These are phyloP conservation scores for Neoascochyta sp. DNA, from an alignment of 2,329 filamentous ascomycete species.

Conservation along the genomic window DNA sequence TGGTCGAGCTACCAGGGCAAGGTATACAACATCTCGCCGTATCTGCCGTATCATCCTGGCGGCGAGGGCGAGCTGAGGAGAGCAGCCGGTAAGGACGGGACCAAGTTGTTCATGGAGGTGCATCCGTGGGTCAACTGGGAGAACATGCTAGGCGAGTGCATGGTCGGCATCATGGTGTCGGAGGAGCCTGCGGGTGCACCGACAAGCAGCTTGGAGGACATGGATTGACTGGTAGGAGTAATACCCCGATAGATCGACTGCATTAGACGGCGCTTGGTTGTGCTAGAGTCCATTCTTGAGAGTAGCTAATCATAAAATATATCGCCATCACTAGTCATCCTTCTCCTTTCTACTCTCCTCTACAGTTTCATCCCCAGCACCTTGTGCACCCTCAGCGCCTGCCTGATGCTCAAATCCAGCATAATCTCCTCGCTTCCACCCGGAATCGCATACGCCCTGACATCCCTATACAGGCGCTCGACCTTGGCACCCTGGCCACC, in stretches of 20 bases:
- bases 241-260: conserved; percentile 13
- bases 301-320: too few species aligned
- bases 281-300: too few species aligned
- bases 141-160: conserved; percentile 59
- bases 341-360: neutral
- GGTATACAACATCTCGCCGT: conserved; percentile 92
- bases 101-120: conserved; percentile 59
- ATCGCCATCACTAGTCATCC: too few species aligned
- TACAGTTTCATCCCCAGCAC: conserved; percentile 94
- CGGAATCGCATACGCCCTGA: conserved; percentile 89
- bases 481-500: conserved; percentile 95
- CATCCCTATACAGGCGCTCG: conserved; percentile 90
- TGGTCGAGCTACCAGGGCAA: conserved; percentile 88
- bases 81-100: conserved; percentile 66
- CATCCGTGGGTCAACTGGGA: conserved; percentile 69
- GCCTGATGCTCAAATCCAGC: conserved; percentile 91
- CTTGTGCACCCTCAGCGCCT: conserved; percentile 84
- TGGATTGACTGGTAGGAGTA: conserved; percentile 50
- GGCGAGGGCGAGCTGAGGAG: conserved; percentile 79
- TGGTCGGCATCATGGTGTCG: conserved; percentile 59
- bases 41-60: conserved; percentile 85
- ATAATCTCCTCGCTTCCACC: conserved; percentile 98
- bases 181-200: conserved; percentile 45
- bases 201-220: conserved; percentile 50
- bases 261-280: conserved; percentile 7